phyloP scores from a whole-genome alignment of 768 basidiomycete species.

The Russula abietina region DNA sequence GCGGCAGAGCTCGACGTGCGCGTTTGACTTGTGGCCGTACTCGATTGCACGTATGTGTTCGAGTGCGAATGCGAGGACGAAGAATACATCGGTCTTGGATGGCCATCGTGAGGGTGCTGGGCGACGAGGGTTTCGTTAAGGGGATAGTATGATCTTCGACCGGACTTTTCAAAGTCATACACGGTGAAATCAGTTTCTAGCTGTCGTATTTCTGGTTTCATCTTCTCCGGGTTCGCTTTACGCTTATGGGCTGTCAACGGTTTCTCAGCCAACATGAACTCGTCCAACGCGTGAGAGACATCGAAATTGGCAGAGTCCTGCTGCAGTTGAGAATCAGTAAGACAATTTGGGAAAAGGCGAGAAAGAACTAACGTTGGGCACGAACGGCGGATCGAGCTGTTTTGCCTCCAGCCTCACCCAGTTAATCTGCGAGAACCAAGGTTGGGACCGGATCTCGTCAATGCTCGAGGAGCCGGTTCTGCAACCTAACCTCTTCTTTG shows the following conservation, averaged over 20 bases:
- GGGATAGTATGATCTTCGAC: conserved; percentile 82
- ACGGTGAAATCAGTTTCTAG: conserved; percentile 95
- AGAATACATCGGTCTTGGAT: background rate
- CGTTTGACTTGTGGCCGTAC: background rate
- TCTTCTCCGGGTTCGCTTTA: conserved; percentile 77
- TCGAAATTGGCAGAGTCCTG: conserved; percentile 98
- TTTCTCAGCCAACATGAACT: conserved; percentile 95
- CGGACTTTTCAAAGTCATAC: conserved; percentile 73
- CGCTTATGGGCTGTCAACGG: conserved; percentile 93
- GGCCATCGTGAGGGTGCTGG: background rate
- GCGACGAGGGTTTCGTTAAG: conserved; percentile 60
- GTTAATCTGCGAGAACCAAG: conserved; percentile 79
- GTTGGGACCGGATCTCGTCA: conserved; percentile 70
- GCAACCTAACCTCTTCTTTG: conserved; percentile 75
- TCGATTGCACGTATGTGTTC: conserved; percentile 20
- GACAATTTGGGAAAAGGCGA: background rate
- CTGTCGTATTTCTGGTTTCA: conserved; percentile 87
- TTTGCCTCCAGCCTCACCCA: conserved; percentile 77
- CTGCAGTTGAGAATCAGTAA: conserved; percentile 38
- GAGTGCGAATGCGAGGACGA: conserved; percentile 22
- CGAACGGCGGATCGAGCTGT: conserved; percentile 70
- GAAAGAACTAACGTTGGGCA: conserved; percentile 76
- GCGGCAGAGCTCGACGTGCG: conserved; percentile 3
- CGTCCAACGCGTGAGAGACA: conserved; percentile 93
- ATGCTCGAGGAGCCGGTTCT: conserved; percentile 61